Evolutionary conservation across 345 rosid species (phyloP), one percentile per base, ranked within the genome.

Genomic region (Combretum micranthum): DNA sequence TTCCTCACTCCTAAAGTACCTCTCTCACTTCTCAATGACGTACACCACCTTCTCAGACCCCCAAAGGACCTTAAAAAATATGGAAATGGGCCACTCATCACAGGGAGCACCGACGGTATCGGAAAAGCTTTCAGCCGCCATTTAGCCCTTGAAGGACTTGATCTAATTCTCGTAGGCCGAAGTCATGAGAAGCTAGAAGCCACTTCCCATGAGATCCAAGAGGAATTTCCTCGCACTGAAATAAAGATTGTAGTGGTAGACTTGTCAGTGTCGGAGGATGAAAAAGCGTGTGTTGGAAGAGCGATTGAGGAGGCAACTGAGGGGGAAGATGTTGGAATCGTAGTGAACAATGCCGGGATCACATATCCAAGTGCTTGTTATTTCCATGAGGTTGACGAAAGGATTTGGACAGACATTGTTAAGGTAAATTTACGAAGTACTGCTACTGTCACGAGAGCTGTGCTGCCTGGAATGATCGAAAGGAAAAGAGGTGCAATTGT

Each of bases 41-140:
- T 63, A 64, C 67, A 53, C 61, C 25, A 67, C 76, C 39, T 76
- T 76, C 57, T 86, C 61, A 60, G 85, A 52, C 61, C 70, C n/a
- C 66, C 76, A 15, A 82, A 63, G 42, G 69, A 79, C 58, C 82
- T 87, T 56, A 67, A 59, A 44, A 45, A 22, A n/a, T 93, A 87
- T 57, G 96, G 99, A 22, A 71, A 91, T 4, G 87, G 99, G 99
- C 96, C 89, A 52, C 64, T 89, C 44, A 58, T 93, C 72, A 93
- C 97, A 1, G 99, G 96, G 50, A 77, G 94, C 63, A 83, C 99
- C 0, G 84, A 84, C 13, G 99, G 99, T 23, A 86, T 89, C 20
- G 99, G 99, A 21, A 85, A 61, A 39, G 94, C 93, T 64, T 81
- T 86, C 26, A 88, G 94, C 57, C 57, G 32, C 56, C 80, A 76